These are phyloP conservation scores for Trametes versicolor DNA, from an alignment of 1,284 basidiomycete species.

Conservation along the genomic window DNA sequence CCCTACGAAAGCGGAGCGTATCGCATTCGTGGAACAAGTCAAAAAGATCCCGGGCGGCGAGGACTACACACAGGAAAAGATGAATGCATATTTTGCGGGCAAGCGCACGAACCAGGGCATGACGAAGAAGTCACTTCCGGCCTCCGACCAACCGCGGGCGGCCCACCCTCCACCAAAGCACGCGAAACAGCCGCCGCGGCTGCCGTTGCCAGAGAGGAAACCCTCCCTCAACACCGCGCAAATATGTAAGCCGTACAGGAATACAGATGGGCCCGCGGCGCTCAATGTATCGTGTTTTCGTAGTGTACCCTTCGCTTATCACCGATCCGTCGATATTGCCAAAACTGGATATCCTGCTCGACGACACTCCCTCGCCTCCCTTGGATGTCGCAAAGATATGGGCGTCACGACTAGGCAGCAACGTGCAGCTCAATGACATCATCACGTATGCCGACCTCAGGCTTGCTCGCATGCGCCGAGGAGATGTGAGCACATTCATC, in stretches of 20 bases:
- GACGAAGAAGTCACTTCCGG: background rate
- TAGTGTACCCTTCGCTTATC: conserved; percentile 29
- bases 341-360: conserved; percentile 20
- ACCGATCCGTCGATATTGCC: conserved; percentile 8
- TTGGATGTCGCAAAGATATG: conserved; percentile 18
- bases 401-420: conserved; percentile 16
- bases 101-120: conserved; percentile 5
- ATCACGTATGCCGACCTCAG: conserved; percentile 20
- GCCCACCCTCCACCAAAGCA: background rate
- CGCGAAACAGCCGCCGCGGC: too few relatives aligned
- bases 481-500: background rate
- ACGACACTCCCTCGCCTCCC: conserved; percentile 17
- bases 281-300: background rate
- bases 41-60: conserved; percentile 10
- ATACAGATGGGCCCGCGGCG: background rate
- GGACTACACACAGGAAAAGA: conserved; percentile 19
- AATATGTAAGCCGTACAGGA: background rate
- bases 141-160: background rate
- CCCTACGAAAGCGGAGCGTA: conserved; percentile 13
- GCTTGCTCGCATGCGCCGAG: background rate
- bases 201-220: too few relatives aligned
- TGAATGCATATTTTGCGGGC: conserved; percentile 12
- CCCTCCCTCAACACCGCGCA: background rate
- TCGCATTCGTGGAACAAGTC: conserved; percentile 12
- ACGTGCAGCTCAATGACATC: conserved; percentile 20